Evolutionary conservation across 352 stramenopile genomes (phyloP).

Genomic region (Aphanomyces stellatus): DNA sequence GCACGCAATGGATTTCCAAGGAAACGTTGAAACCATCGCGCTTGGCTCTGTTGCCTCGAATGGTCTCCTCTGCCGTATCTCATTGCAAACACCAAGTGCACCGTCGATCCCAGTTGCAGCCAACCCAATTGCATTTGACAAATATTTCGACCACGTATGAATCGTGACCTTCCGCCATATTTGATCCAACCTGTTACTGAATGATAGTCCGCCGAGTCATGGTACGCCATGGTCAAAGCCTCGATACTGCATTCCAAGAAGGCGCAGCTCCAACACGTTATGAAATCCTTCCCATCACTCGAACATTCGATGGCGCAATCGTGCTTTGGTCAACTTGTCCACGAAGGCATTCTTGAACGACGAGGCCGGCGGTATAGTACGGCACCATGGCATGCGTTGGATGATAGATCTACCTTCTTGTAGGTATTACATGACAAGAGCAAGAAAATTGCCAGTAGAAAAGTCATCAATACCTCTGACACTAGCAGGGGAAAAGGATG

Average conservation of each 20-base stretch:
- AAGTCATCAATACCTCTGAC: too few species aligned
- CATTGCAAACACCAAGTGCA: background rate
- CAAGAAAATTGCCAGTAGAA: too few species aligned
- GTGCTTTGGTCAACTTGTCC: background rate
- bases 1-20: background rate
- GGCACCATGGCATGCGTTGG: background rate
- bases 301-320: background rate
- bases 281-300: background rate
- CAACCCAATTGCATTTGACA: background rate
- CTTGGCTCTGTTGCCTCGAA: background rate
- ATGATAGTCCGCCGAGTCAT: background rate
- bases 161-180: background rate
- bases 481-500: too few species aligned
- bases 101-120: background rate
- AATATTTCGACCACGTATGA: background rate
- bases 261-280: background rate
- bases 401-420: background rate
- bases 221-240: background rate
- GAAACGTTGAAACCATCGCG: background rate
- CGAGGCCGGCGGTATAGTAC: background rate
- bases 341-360: background rate
- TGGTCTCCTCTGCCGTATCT: background rate
- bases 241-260: background rate
- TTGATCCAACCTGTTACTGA: background rate
- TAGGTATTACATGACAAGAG: background rate